phyloP scores from a whole-genome alignment of 768 basidiomycete genomes.

The Tulasnella sp. region DNA sequence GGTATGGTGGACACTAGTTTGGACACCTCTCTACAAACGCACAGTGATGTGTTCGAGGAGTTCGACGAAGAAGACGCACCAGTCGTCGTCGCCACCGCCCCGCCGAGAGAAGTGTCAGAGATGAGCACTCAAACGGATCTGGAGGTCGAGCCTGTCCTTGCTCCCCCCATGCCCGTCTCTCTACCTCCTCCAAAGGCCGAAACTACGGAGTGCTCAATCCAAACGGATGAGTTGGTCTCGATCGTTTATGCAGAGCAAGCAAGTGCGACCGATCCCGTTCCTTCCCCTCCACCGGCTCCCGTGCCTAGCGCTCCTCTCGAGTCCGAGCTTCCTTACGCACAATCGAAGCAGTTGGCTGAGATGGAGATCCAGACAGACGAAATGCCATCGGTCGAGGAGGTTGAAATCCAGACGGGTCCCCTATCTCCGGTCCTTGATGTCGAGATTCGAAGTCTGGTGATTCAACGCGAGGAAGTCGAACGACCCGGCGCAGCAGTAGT shows the following conservation, averaged over 20 bases:
- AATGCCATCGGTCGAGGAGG: slow-evolving; percentile 23
- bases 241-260: neutral
- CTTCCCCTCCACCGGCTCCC: too few relatives aligned
- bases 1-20: neutral
- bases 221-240: slow-evolving; percentile 45
- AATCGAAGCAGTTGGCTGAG: slow-evolving; percentile 21
- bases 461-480: slow-evolving; percentile 18
- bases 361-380: slow-evolving; percentile 27
- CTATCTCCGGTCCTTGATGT: slow-evolving; percentile 25
- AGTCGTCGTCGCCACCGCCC: neutral
- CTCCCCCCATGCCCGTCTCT: slow-evolving; percentile 21
- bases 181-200: slow-evolving; percentile 29
- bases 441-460: slow-evolving; percentile 26
- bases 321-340: slow-evolving; percentile 7
- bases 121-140: slow-evolving; percentile 40
- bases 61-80: slow-evolving; percentile 26
- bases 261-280: neutral
- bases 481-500: slow-evolving; percentile 1
- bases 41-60: slow-evolving; percentile 14
- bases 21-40: too few relatives aligned
- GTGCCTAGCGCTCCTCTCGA: neutral
- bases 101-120: slow-evolving; percentile 24
- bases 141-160: too few relatives aligned
- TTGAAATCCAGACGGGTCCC: slow-evolving; percentile 26
- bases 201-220: slow-evolving; percentile 59